A percentile compares a stretch with the other conserved stretches of the same genome.
Conservation (phyloP, 176 grass and related monocot genomes). For the Aegilops bicornis region DNA sequence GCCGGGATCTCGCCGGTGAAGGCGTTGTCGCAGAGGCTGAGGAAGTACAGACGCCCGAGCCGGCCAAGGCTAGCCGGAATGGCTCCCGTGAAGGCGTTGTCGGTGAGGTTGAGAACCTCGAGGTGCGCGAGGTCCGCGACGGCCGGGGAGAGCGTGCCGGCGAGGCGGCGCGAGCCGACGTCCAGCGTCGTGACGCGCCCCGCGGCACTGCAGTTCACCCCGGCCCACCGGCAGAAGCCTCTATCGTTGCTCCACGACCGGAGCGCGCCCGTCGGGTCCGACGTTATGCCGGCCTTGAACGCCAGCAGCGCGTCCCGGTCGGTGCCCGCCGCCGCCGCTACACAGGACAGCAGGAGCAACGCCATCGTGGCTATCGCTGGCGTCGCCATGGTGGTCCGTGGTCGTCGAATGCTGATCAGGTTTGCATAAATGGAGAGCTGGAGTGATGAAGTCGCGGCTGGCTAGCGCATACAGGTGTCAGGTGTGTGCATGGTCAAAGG, state of each 20-base stretch:
- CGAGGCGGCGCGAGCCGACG: background rate
- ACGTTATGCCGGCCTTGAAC: conserved; percentile 11
- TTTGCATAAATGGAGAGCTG: background rate
- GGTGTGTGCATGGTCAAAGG: no score
- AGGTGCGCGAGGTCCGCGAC: conserved; percentile 4
- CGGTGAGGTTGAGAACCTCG: background rate
- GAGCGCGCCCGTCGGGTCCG: background rate
- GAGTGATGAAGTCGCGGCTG: background rate
- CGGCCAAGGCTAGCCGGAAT: background rate
- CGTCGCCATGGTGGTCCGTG: no score
- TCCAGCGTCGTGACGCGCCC: conserved; percentile 9
- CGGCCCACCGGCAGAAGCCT: conserved; percentile 11
- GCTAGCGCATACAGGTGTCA: no score
- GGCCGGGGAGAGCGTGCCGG: background rate
- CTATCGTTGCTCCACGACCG: background rate
- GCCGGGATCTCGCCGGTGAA: conserved; percentile 13
- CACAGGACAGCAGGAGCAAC: background rate
- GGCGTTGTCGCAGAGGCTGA: conserved; percentile 32
- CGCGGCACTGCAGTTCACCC: background rate
- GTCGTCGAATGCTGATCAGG: background rate
- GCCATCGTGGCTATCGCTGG: background rate
- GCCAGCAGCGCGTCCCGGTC: background rate
- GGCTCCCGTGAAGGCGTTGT: background rate
- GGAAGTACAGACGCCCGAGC: background rate
- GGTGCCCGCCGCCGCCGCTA: background rate